Conservation (phyloP, 148 eudicot species). For the Polygonum maritimum region DNA sequence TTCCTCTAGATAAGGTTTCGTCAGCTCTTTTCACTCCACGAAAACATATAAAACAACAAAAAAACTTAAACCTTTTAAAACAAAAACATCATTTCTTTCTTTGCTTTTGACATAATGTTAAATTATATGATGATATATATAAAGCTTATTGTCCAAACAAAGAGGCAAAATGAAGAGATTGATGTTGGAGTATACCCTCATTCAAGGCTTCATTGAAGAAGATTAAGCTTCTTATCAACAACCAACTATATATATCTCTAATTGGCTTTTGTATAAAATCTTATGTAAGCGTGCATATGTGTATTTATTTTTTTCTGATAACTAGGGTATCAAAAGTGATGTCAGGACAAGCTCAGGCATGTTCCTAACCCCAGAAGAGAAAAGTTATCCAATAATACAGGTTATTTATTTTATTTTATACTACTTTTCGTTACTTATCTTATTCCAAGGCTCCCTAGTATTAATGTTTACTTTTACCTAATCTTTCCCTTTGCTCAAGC, state of each 20-base stretch:
- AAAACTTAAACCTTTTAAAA: background rate
- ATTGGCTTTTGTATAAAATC: background rate
- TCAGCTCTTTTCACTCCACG: background rate
- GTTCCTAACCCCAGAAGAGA: slow-evolving; percentile 63
- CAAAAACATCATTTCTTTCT: background rate
- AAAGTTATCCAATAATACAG: slow-evolving; percentile 71
- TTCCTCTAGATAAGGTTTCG: background rate
- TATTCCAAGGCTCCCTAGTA: background rate
- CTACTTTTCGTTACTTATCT: background rate
- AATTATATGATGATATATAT: background rate
- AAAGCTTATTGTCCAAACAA: too few species aligned
- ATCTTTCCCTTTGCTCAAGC: background rate
- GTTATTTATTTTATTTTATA: slow-evolving; percentile 19
- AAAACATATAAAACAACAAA: background rate
- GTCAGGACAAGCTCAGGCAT: slow-evolving; percentile 97
- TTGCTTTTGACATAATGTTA: background rate
- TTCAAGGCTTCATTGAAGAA: background rate
- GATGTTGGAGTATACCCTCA: too few species aligned
- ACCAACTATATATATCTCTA: background rate
- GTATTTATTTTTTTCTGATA: background rate
- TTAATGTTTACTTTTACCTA: too few species aligned
- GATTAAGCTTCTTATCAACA: background rate
- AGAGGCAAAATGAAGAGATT: too few species aligned
- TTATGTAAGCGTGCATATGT: too few species aligned
- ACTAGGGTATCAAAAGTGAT: slow-evolving; percentile 72